Evolutionary conservation across 192 early-diverging fungal species (phyloP), one percentile per base, ranked within the genome.

Genomic region (Thamnidium elegans): DNA sequence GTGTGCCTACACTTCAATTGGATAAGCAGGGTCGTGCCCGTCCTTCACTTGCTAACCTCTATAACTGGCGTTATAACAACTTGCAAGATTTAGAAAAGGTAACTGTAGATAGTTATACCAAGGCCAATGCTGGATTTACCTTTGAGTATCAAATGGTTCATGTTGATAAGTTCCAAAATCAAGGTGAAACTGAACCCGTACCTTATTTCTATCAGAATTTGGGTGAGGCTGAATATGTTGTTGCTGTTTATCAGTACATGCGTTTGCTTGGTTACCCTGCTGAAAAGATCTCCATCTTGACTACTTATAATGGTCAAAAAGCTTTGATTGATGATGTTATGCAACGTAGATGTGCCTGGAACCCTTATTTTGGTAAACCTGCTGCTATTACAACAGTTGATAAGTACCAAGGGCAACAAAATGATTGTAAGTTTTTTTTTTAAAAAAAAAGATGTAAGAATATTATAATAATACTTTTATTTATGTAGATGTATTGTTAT

Each of bases 241-340:
- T 99, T 17, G 94, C 94, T 4, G 82, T 90, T 15, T 99, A 87
- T 81, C 93, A 94, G 74, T 98, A 96, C 79, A 95, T 99, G 96
- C 81, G 94, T 42, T 73, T 97, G 32, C 58, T 94, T 51, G 98
- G 98, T 68, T 98, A 98, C 61, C 89, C 94, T 3, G 84, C 91
- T 0, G 84, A 89, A n/a, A 86, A 86, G 31, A 97, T 99, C 53
- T 81, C 92, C 0, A 92, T 99, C 43, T 72, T 99, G 62, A 98
- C 98, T 10, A 95, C 98, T 0, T 99, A 99, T 65, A 96, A 99
- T 68, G 98, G 98, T 20, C 98, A 99, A 72, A 86, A 87, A 31
- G 90, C 94, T 50, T 81, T 99, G 55, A 92, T 99, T 62, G 77
- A 81, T 21, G 96, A 98, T 74, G 94, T 99, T 0, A 69, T 99